A percentile compares a stretch with the other conserved stretches of the same genome.
Conservation (phyloP, 371 early-diverging fungal genomes). For the Paraphysoderma sedebokerense region DNA sequence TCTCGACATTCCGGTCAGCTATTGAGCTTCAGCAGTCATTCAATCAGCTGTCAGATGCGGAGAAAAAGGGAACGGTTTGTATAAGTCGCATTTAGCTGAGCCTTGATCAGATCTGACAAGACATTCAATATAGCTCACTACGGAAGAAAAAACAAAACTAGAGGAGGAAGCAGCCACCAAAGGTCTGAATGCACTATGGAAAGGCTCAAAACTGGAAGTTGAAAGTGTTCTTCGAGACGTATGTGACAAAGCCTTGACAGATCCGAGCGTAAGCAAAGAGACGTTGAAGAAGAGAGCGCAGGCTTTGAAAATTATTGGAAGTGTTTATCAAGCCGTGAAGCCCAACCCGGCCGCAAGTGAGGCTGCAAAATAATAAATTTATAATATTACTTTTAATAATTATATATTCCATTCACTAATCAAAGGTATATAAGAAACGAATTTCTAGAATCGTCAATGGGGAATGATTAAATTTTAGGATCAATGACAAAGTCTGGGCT, state of each 20-base stretch:
- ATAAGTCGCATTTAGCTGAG: constrained; percentile 44
- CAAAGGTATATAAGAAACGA: too few relatives aligned
- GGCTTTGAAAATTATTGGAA: constrained; percentile 54
- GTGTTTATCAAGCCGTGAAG: constrained; percentile 37
- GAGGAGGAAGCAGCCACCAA: constrained; percentile 10
- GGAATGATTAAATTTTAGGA: too few relatives aligned
- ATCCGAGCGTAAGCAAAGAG: constrained; percentile 22
- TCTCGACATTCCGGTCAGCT: constrained; percentile 72
- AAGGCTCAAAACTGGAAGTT: constrained; percentile 83
- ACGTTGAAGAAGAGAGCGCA: constrained; percentile 36
- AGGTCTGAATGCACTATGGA: constrained; percentile 83
- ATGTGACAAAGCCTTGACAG: neutral
- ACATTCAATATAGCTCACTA: constrained; percentile 11
- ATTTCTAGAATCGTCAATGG: too few relatives aligned
- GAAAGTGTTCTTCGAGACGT: constrained; percentile 69
- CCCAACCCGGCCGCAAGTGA: constrained; percentile 28
- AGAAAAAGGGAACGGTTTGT: constrained; percentile 51
- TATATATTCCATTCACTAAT: too few relatives aligned
- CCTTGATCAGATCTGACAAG: constrained; percentile 4
- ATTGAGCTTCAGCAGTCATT: constrained; percentile 77
- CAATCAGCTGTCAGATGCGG: constrained; percentile 67
- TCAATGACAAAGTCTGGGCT: too few relatives aligned
- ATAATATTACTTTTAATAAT: too few relatives aligned
- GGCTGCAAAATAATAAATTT: too few relatives aligned
- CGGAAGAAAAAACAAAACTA: neutral